A percentile compares a stretch with the other conserved stretches of the same genome.
Evolutionary conservation across 2,329 filamentous ascomycete species (phyloP).

Genomic region (Cordyceps fumosorosea): DNA sequence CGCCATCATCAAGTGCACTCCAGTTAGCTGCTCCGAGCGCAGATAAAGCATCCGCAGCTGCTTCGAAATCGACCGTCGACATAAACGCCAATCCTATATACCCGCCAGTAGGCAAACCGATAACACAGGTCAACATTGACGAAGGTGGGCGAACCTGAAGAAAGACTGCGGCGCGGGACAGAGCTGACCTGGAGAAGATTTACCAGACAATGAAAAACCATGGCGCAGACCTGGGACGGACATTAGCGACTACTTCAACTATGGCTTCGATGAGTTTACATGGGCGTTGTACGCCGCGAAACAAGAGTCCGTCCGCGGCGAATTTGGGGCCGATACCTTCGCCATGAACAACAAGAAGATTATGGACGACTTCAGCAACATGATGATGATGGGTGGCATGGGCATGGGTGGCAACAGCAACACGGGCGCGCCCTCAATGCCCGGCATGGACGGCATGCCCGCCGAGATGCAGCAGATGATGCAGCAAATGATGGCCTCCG

Average conservation of each 20-base stretch:
- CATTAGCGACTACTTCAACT: slow-evolving; percentile 97
- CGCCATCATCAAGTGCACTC: slow-evolving; percentile 24
- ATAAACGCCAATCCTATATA: slow-evolving; percentile 78
- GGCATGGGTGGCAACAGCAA: slow-evolving; percentile 27
- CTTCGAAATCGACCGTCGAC: slow-evolving; percentile 77
- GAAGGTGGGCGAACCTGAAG: slow-evolving; percentile 36
- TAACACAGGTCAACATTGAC: slow-evolving; percentile 70
- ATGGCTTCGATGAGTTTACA: slow-evolving; percentile 97
- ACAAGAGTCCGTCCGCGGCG: slow-evolving; percentile 70
- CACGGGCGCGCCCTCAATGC: slow-evolving; percentile 35
- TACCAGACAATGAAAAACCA: slow-evolving; percentile 79
- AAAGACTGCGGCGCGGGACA: slow-evolving; percentile 1
- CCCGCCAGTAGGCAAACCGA: slow-evolving; percentile 71
- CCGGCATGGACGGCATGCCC: slow-evolving; percentile 56
- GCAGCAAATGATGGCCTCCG: slow-evolving; percentile 62
- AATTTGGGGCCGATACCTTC: slow-evolving; percentile 62
- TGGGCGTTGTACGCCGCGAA: slow-evolving; percentile 93
- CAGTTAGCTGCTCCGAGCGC: slow-evolving; percentile 37
- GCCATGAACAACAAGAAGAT: slow-evolving; percentile 69
- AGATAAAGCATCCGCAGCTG: slow-evolving; percentile 53
- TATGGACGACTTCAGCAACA: slow-evolving; percentile 61
- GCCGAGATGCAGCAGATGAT: slow-evolving; percentile 63
- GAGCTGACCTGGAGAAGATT: slow-evolving; percentile 36
- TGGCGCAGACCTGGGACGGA: slow-evolving; percentile 95
- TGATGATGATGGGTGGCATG: slow-evolving; percentile 56